Evolutionary conservation across 768 basidiomycete species (phyloP), one percentile per base, ranked within the genome.

Genomic region (Mycena polygramma): DNA sequence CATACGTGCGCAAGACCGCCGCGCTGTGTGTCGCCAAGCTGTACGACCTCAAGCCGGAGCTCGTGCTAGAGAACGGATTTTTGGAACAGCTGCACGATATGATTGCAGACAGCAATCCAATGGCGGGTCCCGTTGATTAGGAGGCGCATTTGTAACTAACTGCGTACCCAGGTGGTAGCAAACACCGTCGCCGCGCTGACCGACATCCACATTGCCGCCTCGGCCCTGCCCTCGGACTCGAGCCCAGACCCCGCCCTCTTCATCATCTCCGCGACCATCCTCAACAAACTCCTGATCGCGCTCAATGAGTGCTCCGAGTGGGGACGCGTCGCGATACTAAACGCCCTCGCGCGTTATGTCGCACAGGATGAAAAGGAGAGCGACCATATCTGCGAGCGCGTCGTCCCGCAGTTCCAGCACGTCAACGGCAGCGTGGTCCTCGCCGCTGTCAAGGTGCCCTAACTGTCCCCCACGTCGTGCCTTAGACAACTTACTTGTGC

Each of bases 271-370:
- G 81, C 91, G 7, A 79, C 90, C 0, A 88, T 97, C 68, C 87
- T 99, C 57, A 92, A 87, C 81, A 97, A 97, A 78, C 89, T 99
- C 19, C 85, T 99, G 65, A 94, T 99, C 63, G 98, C 97, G 2
- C 86, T 99, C 24, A 97, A 97, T 78, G 98, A 99, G 81, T 98
- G 97, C 78, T 97, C 97, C 0, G 98, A 99, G 82, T 99, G 98
- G 98, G 98, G 98, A 39, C 90, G 97, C 66, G 96, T 99, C 19
- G 96, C 96, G 0, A 91, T 99, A 45, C 82, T 99, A 61, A 93
- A 92, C 69, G 94, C 95, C 0, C 83, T 99, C 37, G 87, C 95
- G 7, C 89, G 94, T 52, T 99, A 98, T 80, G 85, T 85, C 41
- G 89, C 96, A 0, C 84, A 87, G 46, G 97, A 97, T 76, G 95